phyloP scores from a whole-genome alignment of 371 early-diverging fungal species.

The Enteropsectra breve region DNA sequence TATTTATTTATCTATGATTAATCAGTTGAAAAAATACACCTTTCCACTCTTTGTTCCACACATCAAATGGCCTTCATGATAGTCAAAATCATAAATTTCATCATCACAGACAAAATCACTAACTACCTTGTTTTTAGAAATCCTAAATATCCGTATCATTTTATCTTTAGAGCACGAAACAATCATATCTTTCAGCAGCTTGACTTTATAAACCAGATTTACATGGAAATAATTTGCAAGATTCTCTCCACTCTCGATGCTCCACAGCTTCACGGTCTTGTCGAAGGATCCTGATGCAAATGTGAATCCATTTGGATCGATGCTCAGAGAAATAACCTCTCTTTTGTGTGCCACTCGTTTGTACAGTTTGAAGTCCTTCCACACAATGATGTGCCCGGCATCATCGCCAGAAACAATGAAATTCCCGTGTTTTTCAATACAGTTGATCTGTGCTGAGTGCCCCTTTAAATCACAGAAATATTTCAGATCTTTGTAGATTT shows the following conservation, averaged over 20 bases:
- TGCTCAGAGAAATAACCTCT: conserved; percentile 81
- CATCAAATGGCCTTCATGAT: conserved; percentile 47
- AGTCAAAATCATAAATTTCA: conserved; percentile 58
- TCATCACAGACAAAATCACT: conserved; percentile 59
- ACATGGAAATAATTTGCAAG: conserved; percentile 75
- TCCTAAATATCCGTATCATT: conserved; percentile 81
- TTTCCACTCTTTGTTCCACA: conserved; percentile 55
- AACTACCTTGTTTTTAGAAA: conserved; percentile 54
- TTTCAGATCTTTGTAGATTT: conserved; percentile 60
- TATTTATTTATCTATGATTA: no score
- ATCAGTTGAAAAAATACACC: conserved; percentile 57
- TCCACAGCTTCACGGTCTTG: conserved; percentile 84
- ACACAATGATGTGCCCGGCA: conserved; percentile 64
- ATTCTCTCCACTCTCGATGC: conserved; percentile 68
- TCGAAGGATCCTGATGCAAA: conserved; percentile 92
- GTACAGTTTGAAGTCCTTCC: conserved; percentile 69
- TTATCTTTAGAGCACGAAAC: conserved; percentile 79
- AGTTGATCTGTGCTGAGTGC: conserved; percentile 75
- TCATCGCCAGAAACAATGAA: conserved; percentile 52
- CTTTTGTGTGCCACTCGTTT: conserved; percentile 80
- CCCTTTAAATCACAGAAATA: conserved; percentile 66
- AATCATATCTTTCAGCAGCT: conserved; percentile 65
- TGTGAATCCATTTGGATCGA: conserved; percentile 76
- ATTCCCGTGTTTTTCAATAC: conserved; percentile 68
- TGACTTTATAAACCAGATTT: conserved; percentile 76